These are phyloP conservation scores for Verticillium nubilum DNA, from an alignment of 2,329 filamentous ascomycete species.

Conservation along the genomic window DNA sequence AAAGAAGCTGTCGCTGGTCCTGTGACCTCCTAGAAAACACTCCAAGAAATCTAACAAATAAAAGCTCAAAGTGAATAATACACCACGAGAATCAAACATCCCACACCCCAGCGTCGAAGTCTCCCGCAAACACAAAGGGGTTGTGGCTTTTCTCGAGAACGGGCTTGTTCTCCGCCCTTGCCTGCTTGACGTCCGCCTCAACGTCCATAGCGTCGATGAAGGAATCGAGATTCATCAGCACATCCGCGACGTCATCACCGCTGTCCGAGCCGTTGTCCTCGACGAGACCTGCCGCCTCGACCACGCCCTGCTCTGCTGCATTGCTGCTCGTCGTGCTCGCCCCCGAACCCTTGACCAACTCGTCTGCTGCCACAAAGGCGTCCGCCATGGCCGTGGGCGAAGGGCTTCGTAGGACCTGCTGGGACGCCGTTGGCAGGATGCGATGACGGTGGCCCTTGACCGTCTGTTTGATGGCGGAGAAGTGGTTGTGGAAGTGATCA, in stretches of 20 bases:
- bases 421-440: conserved; percentile 35
- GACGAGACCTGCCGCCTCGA: not conserved
- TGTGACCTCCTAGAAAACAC: no score
- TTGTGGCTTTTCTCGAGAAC: not conserved
- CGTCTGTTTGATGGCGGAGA: conserved; percentile 35
- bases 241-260: conserved; percentile 38
- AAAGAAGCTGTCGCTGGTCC: not conserved
- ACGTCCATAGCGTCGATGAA: conserved; percentile 34
- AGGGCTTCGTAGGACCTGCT: conserved; percentile 34
- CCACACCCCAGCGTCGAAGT: not conserved
- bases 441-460: conserved; percentile 21
- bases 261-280: conserved; percentile 11
- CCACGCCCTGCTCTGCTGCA: conserved; percentile 1
- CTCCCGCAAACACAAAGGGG: not conserved
- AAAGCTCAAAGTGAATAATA: not conserved
- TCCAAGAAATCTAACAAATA: no score
- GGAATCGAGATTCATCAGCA: conserved; percentile 39
- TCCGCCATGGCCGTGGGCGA: conserved; percentile 40
- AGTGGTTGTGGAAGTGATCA: conserved; percentile 41
- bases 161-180: conserved; percentile 3
- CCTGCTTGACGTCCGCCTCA: conserved; percentile 19
- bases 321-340: conserved; percentile 2
- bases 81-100: not conserved
- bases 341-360: conserved; percentile 8
- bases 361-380: conserved; percentile 42